Base-by-base conservation (phyloP, 1,284 basidiomycete species). In the Sporisorium graminicola region DNA sequence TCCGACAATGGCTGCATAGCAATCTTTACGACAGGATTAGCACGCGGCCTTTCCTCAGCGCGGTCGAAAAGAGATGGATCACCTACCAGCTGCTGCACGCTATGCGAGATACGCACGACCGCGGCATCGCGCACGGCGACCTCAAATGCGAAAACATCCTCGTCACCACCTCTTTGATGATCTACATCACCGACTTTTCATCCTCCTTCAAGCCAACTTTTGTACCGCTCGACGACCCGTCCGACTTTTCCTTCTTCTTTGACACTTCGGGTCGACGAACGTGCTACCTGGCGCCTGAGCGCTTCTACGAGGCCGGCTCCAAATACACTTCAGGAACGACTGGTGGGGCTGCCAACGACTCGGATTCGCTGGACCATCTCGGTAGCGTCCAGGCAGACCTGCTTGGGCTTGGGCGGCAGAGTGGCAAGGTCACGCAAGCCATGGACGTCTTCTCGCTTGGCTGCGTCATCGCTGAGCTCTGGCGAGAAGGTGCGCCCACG, bases 381-480 rank as follows among this genome's bases (percentile, higher is more conserved):
- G 59, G 64, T 35, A 68, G 74, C 13, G 50, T 78, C 14, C 67
- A 80, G 26, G 65, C 73, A 0, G 79, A 82, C 49, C 29, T 74
- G n/a, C 65, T 82, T 10, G 79, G 82, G 4, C 61, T 82, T 5
- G 81, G 77, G 22, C 89, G 89, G 78, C 86, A 89, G 27, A 92
- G 95, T 70, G 92, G 91, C 6, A 91, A 90, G 77, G 91, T 99
- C 24, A 95, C 94, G 0, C 95, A 99, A 86, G 90, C 93, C 3
- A 99, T 99, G 97, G 97, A 99, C 85, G 93, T 96, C 57, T 99
- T 99, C 84, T 94, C 94, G 69, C 90, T 91, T 0, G 97, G 97
- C 33, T 99, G 96, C 85, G 95, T 98, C 18, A 90, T 99, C 35
- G 94, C 95, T 0, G 97, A 99, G 86, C 89, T 99, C 68, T 99